Evolutionary conservation across 495 filamentous ascomycete species (phyloP).

Genomic region (Tuber magnatum): DNA sequence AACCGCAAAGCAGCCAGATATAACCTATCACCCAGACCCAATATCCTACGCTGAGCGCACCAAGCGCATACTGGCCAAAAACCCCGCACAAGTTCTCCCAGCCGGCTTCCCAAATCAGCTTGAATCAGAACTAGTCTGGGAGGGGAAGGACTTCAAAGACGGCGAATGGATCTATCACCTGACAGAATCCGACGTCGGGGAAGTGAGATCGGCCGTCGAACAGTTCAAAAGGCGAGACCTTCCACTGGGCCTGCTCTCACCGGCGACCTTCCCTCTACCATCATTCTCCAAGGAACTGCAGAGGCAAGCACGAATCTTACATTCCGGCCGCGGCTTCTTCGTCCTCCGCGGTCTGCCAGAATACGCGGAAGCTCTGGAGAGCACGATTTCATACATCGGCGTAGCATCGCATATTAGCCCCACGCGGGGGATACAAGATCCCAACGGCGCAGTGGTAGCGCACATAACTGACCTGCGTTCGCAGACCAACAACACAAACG

Average conservation of each 20-base stretch:
- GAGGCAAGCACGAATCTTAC: constrained; percentile 39
- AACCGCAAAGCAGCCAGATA: constrained; percentile 21
- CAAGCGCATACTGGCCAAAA: constrained; percentile 5
- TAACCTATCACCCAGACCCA: constrained; percentile 20
- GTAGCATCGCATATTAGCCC: constrained; percentile 53
- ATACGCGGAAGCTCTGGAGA: constrained; percentile 48
- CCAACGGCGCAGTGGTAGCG: constrained; percentile 12
- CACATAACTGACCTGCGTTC: constrained; percentile 25
- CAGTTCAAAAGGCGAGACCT: constrained; percentile 16
- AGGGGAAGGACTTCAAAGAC: constrained; percentile 19
- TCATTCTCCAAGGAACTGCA: constrained; percentile 47
- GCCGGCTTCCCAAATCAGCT: constrained; percentile 14
- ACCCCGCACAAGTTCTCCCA: constrained; percentile 10
- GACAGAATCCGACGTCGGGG: constrained; percentile 15
- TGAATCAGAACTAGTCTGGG: constrained; percentile 25
- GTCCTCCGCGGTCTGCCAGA: constrained; percentile 50
- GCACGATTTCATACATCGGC: constrained; percentile 50
- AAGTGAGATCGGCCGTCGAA: constrained; percentile 22
- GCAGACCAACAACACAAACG: constrained; percentile 4
- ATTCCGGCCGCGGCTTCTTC: constrained; percentile 51
- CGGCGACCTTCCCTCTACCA: constrained; percentile 49
- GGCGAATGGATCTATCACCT: constrained; percentile 28
- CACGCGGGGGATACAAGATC: constrained; percentile 51
- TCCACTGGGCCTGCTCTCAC: constrained; percentile 7
- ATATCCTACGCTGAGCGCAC: constrained; percentile 19